Conservation (phyloP, 164 flowering plant species). For the Kalanchoe fedtschenkoi region DNA sequence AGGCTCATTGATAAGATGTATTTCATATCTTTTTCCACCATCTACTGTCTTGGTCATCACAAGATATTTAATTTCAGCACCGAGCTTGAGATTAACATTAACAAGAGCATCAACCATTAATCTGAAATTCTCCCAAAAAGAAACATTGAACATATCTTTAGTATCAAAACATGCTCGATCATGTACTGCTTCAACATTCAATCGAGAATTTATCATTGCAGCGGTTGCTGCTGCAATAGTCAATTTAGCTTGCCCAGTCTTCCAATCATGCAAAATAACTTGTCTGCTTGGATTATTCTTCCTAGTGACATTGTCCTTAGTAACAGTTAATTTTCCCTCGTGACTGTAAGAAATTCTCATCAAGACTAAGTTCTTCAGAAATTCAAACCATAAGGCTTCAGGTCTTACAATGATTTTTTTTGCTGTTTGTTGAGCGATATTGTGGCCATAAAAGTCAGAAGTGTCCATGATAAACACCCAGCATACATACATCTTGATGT, state of each 20-base stretch:
- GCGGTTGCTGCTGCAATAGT: slow-evolving; percentile 81
- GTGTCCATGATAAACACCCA: no score
- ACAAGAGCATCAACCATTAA: slow-evolving; percentile 69
- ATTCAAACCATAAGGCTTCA: slow-evolving; percentile 82
- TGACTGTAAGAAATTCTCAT: slow-evolving; percentile 64
- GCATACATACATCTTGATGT: no score
- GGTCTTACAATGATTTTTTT: no score
- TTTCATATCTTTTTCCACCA: slow-evolving; percentile 99
- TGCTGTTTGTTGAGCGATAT: no score
- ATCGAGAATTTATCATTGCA: slow-evolving; percentile 35
- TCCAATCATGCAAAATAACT: slow-evolving; percentile 87
- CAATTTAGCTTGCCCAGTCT: slow-evolving; percentile 88
- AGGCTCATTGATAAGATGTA: slow-evolving; percentile 95
- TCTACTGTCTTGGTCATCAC: no score
- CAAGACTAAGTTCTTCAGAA: slow-evolving; percentile 60
- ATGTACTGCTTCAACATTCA: slow-evolving; percentile 64
- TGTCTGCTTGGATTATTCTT: slow-evolving; percentile 87
- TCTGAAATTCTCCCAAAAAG: slow-evolving; percentile 63
- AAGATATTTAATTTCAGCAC: no score
- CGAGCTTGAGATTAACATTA: slow-evolving; percentile 76
- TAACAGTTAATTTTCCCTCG: slow-evolving; percentile 53
- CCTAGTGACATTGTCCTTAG: slow-evolving; percentile 87
- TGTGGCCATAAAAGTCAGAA: no score
- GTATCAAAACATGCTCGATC: slow-evolving; percentile 72
- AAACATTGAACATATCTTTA: slow-evolving; percentile 66